phyloP scores from a whole-genome alignment of 495 filamentous ascomycete species.

The Talaromyces stipitatus region DNA sequence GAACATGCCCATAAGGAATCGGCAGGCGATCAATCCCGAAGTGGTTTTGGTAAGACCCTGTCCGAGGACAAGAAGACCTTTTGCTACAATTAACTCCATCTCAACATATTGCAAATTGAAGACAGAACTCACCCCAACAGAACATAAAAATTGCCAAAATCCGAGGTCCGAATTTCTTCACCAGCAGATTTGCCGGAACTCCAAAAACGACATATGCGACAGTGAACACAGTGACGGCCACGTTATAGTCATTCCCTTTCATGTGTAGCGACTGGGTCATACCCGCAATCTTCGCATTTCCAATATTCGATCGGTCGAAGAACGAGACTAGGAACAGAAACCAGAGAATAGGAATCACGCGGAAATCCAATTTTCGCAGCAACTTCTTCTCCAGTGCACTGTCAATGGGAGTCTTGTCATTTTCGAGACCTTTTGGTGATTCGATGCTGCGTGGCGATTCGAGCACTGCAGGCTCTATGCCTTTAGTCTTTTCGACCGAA shows the following conservation, averaged over 20 bases:
- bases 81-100: no score
- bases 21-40: slow-evolving; percentile 37
- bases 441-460: neutral
- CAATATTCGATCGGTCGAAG: slow-evolving; percentile 46
- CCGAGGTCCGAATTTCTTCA: slow-evolving; percentile 55
- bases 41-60: slow-evolving; percentile 45
- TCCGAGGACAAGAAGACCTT: slow-evolving; percentile 37
- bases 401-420: slow-evolving; percentile 18
- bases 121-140: slow-evolving; percentile 31
- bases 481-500: slow-evolving; percentile 1
- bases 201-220: slow-evolving; percentile 53
- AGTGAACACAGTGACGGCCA: slow-evolving; percentile 50
- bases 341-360: slow-evolving; percentile 25
- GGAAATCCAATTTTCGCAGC: slow-evolving; percentile 27
- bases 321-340: slow-evolving; percentile 34
- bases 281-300: slow-evolving; percentile 49
- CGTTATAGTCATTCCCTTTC: slow-evolving; percentile 41
- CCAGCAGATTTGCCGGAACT: slow-evolving; percentile 51
- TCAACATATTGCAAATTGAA: no score
- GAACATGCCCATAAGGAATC: slow-evolving; percentile 44
- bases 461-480: neutral
- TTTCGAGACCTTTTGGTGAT: neutral
- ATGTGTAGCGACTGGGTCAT: slow-evolving; percentile 41
- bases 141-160: slow-evolving; percentile 39
- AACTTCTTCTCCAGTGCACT: slow-evolving; percentile 41